These are phyloP conservation scores for Globisporangium uncinulatum DNA, from an alignment of 352 stramenopile species.

Conservation along the genomic window DNA sequence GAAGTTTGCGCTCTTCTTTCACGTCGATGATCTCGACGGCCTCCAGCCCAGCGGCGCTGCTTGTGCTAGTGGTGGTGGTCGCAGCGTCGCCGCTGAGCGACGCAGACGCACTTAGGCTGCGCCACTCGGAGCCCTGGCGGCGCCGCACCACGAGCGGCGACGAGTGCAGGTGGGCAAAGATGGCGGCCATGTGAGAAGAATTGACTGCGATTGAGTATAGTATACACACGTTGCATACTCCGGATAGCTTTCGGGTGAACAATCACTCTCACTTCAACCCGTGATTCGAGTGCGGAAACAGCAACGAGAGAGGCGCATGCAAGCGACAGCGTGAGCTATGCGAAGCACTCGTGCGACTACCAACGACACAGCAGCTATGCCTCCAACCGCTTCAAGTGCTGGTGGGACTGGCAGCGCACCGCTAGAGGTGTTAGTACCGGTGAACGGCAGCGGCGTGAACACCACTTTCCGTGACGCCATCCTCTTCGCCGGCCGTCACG, in stretches of 20 bases:
- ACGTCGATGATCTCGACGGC: constrained; percentile 85
- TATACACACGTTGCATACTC: too few species aligned
- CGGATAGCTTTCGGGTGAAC: too few species aligned
- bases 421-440: constrained; percentile 19
- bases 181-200: constrained; percentile 16
- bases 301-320: too few species aligned
- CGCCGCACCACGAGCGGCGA: constrained; percentile 75
- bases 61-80: not conserved
- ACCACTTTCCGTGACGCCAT: constrained; percentile 47
- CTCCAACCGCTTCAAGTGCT: not conserved
- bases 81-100: too few species aligned
- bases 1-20: constrained; percentile 64
- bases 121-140: constrained; percentile 50
- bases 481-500: constrained; percentile 46
- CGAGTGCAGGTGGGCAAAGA: constrained; percentile 83
- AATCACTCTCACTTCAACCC: too few species aligned
- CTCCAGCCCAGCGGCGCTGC: constrained; percentile 40
- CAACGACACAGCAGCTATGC: too few species aligned
- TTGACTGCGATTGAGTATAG: too few species aligned
- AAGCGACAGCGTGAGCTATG: too few species aligned
- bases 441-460: constrained; percentile 50
- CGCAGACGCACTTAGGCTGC: constrained; percentile 33
- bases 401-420: not conserved
- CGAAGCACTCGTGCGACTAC: too few species aligned
- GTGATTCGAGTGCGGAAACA: too few species aligned